Base-by-base conservation (phyloP, 1,139 yeast genomes). In the Saccharomycopsis phalli region DNA sequence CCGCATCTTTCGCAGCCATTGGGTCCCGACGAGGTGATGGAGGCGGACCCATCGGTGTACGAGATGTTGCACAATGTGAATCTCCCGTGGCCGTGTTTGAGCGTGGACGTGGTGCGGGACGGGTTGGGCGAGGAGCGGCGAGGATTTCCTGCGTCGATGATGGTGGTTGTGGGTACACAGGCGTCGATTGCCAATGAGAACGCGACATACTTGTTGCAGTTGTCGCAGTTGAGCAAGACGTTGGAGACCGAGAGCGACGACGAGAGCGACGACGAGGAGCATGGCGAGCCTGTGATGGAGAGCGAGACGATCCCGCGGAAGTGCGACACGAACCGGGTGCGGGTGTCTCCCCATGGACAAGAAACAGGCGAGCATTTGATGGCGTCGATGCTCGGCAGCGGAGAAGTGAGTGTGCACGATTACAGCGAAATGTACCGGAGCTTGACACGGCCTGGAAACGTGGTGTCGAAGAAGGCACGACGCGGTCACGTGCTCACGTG, bases 11-110 rank as follows among this genome's bases (percentile, higher is more conserved):
- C 93, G 23, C 78, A 76, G 53, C 95, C 95, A 4, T 68, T 91
- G 50, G 97, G 95, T 1, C 94, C 95, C 2, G 94, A 87, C 63
- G 98, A 91, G 64, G 94, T 82, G 7, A 69, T 91, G 57, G 97
- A 91, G 62, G 95, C 98, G 1, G 98, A 91, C 62, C 95, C 95
- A 42, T 69, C 91, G 13, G 95, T 91, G 3, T 91, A 93, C 58
- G 95, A 91, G 55, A 88, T 91, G 97, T 68, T 91, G 46, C 99
- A 91, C 62, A 84, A 84, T 54, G 84, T 91, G 48, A 84, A 83
- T 58, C 67, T 91, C 59, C 94, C 95, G 53, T 91, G 98, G 97
- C 97, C 99, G 17, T 87, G 96, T 62, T 66, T 91, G 55, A 84
- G 96, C 2, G 69, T 93, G 48, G 98, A 91, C 56, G 65, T 91